Percentiles rank a stretch among this genome's conserved stretches.
These are phyloP conservation scores for Solanum microdontum DNA, from an alignment of 257 asterid genomes.

Conservation along the genomic window DNA sequence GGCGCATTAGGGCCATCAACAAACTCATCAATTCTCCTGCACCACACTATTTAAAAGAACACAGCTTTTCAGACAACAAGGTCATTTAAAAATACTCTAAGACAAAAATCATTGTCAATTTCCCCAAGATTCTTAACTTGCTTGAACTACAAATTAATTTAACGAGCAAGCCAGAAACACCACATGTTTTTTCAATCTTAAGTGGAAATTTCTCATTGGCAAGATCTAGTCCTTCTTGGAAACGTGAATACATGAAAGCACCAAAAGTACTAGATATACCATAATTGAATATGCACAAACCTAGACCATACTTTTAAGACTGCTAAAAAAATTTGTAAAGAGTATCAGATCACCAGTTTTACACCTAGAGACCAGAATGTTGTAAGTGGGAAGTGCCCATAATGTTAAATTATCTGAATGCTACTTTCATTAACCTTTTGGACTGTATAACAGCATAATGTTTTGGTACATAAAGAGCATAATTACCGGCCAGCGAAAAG, in stretches of 20 bases:
- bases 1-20: slow-evolving; percentile 8
- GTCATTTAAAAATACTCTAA: neutral
- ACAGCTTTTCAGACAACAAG: neutral
- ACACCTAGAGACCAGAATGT: too few species aligned
- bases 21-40: slow-evolving; percentile 94
- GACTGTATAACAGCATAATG: neutral
- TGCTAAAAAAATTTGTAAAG: too few species aligned
- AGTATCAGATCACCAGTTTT: too few species aligned
- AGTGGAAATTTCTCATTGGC: neutral
- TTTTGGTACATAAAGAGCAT: neutral
- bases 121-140: neutral
- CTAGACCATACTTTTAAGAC: too few species aligned
- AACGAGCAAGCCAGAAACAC: neutral
- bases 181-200: neutral
- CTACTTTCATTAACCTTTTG: neutral
- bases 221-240: neutral
- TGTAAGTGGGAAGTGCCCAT: too few species aligned
- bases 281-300: neutral
- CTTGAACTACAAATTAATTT: neutral
- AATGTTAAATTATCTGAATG: too few species aligned
- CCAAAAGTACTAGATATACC: neutral
- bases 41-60: slow-evolving; percentile 60
- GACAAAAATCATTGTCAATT: neutral
- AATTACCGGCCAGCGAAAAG: neutral
- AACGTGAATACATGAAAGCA: neutral